phyloP scores from a whole-genome alignment of 768 basidiomycete genomes.

The Austroboletus festivus region DNA sequence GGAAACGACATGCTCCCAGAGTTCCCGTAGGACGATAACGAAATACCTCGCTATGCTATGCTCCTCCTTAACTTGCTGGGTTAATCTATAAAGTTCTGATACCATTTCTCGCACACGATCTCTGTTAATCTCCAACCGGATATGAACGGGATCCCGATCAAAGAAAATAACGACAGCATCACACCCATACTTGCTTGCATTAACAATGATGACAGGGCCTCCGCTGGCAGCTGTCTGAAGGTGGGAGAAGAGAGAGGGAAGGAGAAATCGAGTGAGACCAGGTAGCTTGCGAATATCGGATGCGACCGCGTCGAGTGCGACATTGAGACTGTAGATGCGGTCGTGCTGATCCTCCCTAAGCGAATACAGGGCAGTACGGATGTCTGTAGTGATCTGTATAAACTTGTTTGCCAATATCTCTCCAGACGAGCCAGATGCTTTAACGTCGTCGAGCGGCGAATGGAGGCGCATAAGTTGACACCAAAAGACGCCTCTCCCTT shows the following conservation, averaged over 20 bases:
- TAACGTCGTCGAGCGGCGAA: no score
- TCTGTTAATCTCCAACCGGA: background rate
- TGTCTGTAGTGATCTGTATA: no score
- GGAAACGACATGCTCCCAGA: background rate
- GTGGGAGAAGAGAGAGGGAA: background rate
- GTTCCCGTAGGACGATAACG: background rate
- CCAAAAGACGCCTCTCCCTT: no score
- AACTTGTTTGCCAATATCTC: background rate
- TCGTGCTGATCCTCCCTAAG: background rate
- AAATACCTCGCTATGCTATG: background rate
- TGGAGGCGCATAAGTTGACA: no score
- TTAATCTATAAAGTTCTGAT: background rate
- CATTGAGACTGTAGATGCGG: background rate
- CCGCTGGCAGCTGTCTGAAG: background rate
- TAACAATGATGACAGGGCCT: background rate
- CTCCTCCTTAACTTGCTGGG: background rate
- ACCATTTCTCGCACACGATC: background rate
- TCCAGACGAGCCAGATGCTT: no score
- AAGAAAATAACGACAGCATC: background rate
- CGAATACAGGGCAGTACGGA: no score
- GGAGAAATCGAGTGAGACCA: background rate
- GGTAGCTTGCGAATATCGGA: background rate
- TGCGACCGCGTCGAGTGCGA: background rate
- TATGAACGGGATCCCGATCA: background rate
- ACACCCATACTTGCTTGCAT: background rate